These are phyloP conservation scores for Cryphonectria carpinicola DNA, from an alignment of 2,329 filamentous ascomycete genomes.

Conservation along the genomic window DNA sequence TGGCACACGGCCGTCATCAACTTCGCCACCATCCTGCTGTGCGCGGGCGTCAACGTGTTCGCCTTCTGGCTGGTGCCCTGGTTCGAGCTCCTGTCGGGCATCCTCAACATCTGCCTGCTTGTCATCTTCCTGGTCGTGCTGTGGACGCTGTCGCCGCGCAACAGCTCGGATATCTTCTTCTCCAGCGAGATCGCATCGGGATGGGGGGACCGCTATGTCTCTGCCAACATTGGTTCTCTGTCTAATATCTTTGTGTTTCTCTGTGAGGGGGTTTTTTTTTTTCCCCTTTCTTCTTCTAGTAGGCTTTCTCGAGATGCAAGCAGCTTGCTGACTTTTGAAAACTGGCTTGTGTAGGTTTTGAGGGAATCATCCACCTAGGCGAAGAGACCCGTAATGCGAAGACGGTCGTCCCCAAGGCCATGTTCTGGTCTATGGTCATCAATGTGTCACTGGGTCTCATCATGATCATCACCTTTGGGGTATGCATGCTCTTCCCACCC, in stretches of 20 bases:
- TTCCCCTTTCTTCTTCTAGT: no score
- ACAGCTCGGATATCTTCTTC: conserved; percentile 14
- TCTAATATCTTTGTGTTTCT: conserved; percentile 40
- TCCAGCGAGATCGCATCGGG: conserved; percentile 19
- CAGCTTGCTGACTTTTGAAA: background rate
- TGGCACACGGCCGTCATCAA: conserved; percentile 47
- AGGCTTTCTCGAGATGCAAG: no score
- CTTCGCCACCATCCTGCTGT: conserved; percentile 35
- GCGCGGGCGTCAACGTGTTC: conserved; percentile 36
- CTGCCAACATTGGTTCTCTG: conserved; percentile 44
- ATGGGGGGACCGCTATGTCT: conserved; percentile 24
- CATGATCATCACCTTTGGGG: conserved; percentile 47
- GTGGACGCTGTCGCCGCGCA: conserved; percentile 24
- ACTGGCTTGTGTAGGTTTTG: conserved; percentile 42
- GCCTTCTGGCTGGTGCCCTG: conserved; percentile 44
- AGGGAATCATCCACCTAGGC: conserved; percentile 52
- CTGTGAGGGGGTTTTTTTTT: conserved; percentile 31
- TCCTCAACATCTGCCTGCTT: conserved; percentile 33
- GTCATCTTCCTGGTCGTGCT: conserved; percentile 24
- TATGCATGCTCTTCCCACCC: conserved; percentile 26
- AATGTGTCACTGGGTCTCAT: conserved; percentile 46
- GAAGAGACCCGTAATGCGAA: conserved; percentile 50
- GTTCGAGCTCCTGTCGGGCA: conserved; percentile 42
- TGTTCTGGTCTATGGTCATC: conserved; percentile 48
- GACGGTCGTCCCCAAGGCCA: conserved; percentile 49